Evolutionary conservation across 352 stramenopile species (phyloP).

Genomic region (Salisapilia sapeloensis): DNA sequence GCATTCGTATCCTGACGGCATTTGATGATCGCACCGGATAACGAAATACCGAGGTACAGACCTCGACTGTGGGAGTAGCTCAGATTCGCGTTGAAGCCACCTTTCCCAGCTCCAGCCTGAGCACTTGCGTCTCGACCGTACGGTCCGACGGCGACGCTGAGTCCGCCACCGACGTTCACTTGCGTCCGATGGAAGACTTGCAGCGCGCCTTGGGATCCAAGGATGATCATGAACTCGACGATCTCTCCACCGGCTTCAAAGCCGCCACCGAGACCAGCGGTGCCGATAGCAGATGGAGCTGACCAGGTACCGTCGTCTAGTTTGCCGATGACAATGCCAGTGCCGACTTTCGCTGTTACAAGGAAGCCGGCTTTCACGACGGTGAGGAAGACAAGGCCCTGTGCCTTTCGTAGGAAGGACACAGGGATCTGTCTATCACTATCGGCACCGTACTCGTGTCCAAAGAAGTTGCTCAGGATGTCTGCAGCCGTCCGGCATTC

Average conservation of each 20-base stretch:
- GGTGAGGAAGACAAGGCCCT: constrained; percentile 74
- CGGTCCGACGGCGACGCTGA: constrained; percentile 83
- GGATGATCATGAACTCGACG: constrained; percentile 90
- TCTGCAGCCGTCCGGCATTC: constrained; percentile 56
- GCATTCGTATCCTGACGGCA: constrained; percentile 86
- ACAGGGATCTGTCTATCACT: constrained; percentile 67
- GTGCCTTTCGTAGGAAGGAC: constrained; percentile 60
- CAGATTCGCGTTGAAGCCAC: constrained; percentile 82
- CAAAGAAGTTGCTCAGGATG: constrained; percentile 76
- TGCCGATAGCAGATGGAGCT: constrained; percentile 87
- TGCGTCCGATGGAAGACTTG: constrained; percentile 82
- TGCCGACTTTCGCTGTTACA: constrained; percentile 71
- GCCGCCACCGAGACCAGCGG: constrained; percentile 72
- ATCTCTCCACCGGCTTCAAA: constrained; percentile 83
- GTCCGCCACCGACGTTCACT: constrained; percentile 83
- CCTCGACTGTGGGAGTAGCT: constrained; percentile 88
- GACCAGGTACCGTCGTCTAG: constrained; percentile 78
- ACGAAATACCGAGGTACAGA: constrained; percentile 85
- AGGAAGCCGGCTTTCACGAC: constrained; percentile 71
- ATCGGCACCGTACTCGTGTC: constrained; percentile 34
- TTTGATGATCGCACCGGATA: constrained; percentile 87
- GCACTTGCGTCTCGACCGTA: constrained; percentile 72
- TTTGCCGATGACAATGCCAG: constrained; percentile 83
- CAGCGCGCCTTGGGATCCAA: constrained; percentile 84
- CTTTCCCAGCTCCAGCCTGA: constrained; percentile 58